phyloP scores from a whole-genome alignment of 495 filamentous ascomycete genomes.

The Ascodesmis nigricans region DNA sequence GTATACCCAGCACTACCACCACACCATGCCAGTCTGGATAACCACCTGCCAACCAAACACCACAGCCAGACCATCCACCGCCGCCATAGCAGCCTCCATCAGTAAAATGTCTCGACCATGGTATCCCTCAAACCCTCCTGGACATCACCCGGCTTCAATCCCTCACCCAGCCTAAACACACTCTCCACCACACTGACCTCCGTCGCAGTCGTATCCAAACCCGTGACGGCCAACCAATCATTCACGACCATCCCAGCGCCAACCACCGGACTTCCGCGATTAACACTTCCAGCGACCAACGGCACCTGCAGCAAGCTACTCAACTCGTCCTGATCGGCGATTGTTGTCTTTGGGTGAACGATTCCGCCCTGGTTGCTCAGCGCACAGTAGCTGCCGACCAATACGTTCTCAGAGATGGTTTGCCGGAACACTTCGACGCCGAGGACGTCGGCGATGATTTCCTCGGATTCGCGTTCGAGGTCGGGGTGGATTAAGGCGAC shows the following conservation, averaged over 20 bases:
- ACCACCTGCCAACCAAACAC: too few species aligned
- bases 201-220: slow-evolving; percentile 86
- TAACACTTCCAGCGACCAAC: slow-evolving; percentile 79
- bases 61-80: not conserved
- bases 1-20: too few species aligned
- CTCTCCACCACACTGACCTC: slow-evolving; percentile 90
- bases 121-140: slow-evolving; percentile 77
- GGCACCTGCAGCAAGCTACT: slow-evolving; percentile 84
- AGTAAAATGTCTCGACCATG: slow-evolving; percentile 98
- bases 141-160: slow-evolving; percentile 47
- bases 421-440: slow-evolving; percentile 97
- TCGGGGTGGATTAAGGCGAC: slow-evolving; percentile 87
- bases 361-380: slow-evolving; percentile 91
- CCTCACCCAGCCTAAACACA: slow-evolving; percentile 85
- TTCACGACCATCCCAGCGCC: slow-evolving; percentile 98
- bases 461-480: slow-evolving; percentile 84
- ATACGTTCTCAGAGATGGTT: slow-evolving; percentile 79
- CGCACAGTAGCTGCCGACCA: slow-evolving; percentile 87
- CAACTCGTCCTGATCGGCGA: slow-evolving; percentile 95
- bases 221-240: slow-evolving; percentile 87
- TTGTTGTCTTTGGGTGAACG: slow-evolving; percentile 87
- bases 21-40: too few species aligned
- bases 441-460: slow-evolving; percentile 87
- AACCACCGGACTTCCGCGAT: slow-evolving; percentile 79
- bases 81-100: too few species aligned